phyloP scores from a whole-genome alignment of 129 eudicot genomes.

The Centella asiatica region DNA sequence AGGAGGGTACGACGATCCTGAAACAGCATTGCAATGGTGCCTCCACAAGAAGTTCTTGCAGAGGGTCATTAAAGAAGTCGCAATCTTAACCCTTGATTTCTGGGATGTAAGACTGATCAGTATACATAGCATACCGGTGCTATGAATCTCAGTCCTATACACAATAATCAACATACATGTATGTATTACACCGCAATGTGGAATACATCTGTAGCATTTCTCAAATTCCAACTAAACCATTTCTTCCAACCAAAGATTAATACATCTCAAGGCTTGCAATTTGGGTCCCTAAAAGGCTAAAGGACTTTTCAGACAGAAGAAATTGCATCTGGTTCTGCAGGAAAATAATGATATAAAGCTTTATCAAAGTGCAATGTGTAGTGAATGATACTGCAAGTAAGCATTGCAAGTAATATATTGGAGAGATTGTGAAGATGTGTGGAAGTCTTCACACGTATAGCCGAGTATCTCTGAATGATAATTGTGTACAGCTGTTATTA shows the following conservation, averaged over 20 bases:
- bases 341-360: not conserved
- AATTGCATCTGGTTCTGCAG: not conserved
- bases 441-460: not conserved
- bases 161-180: too few species aligned
- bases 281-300: not conserved
- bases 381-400: too few species aligned
- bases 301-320: not conserved
- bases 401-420: too few species aligned
- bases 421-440: not conserved
- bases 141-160: too few species aligned
- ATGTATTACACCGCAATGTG: constrained; percentile 6
- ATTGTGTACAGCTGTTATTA: not conserved
- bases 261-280: not conserved
- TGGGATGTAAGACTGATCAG: too few species aligned
- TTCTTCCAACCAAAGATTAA: not conserved
- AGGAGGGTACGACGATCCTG: too few species aligned
- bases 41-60: too few species aligned
- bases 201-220: not conserved
- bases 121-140: too few species aligned
- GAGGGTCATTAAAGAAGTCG: too few species aligned
- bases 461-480: not conserved
- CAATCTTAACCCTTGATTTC: too few species aligned
- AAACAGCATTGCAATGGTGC: too few species aligned
- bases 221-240: not conserved
- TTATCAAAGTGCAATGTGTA: not conserved